Percentiles rank a stretch among this genome's conserved stretches.
Conservation (phyloP, 257 asterid species). For the Solanum clarkiae region DNA sequence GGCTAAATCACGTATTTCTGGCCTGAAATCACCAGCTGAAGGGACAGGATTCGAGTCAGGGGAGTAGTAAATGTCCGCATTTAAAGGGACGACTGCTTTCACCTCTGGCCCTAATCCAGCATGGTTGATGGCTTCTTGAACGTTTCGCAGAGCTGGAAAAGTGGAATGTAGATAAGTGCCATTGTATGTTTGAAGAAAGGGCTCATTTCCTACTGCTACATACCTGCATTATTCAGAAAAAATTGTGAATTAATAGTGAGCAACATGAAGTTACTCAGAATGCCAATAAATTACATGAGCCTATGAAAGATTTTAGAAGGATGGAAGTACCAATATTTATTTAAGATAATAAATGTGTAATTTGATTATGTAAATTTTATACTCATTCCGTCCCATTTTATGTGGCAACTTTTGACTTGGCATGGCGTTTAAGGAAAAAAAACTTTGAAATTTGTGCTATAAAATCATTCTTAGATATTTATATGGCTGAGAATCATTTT, state of each 20-base stretch:
- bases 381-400: no score
- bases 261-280: no score
- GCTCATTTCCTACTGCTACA: constrained; percentile 95
- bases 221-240: constrained; percentile 25
- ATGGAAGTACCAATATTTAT: no score
- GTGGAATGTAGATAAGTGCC: constrained; percentile 44
- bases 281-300: no score
- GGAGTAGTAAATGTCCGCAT: constrained; percentile 79
- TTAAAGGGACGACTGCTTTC: constrained; percentile 78
- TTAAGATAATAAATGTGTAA: neutral
- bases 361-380: neutral
- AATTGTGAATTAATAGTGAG: neutral
- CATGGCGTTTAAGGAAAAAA: no score
- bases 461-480: no score
- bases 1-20: constrained; percentile 61
- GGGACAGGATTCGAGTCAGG: constrained; percentile 80
- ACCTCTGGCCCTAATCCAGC: constrained; percentile 56
- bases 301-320: no score
- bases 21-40: constrained; percentile 86
- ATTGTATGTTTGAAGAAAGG: constrained; percentile 72
- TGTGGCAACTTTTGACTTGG: no score
- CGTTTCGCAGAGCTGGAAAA: constrained; percentile 60
- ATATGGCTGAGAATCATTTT: no score
- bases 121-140: constrained; percentile 64
- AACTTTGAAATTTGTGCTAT: no score